Evolutionary conservation across 2,329 filamentous ascomycete genomes (phyloP).

Genomic region (Shiraia bambusicola): DNA sequence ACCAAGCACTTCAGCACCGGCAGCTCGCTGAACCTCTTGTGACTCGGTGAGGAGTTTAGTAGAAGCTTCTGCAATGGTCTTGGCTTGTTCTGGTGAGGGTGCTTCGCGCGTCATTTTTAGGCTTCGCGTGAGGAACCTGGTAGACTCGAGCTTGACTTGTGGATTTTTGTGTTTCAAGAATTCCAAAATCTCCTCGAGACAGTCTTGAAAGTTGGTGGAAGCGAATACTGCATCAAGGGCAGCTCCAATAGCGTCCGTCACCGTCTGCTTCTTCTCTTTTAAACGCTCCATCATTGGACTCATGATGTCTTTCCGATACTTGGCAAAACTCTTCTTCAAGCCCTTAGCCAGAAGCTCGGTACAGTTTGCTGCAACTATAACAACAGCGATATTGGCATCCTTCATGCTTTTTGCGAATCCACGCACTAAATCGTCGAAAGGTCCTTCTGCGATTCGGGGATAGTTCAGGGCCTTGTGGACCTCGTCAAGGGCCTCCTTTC

Average conservation of each 20-base stretch:
- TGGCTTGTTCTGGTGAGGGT: slow-evolving; percentile 80
- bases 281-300: slow-evolving; percentile 89
- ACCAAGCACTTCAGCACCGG: slow-evolving; percentile 87
- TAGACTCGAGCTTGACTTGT: slow-evolving; percentile 92
- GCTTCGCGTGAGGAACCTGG: slow-evolving; percentile 89
- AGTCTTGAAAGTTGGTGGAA: slow-evolving; percentile 74
- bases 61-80: slow-evolving; percentile 78
- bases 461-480: slow-evolving; percentile 76
- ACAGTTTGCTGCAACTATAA: slow-evolving; percentile 89
- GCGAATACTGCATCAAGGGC: slow-evolving; percentile 74
- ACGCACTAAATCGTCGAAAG: slow-evolving; percentile 80
- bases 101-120: slow-evolving; percentile 80
- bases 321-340: slow-evolving; percentile 73
- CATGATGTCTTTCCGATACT: slow-evolving; percentile 79
- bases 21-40: slow-evolving; percentile 79
- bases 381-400: slow-evolving; percentile 94
- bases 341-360: slow-evolving; percentile 88
- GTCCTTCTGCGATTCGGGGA: slow-evolving; percentile 86
- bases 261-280: slow-evolving; percentile 93
- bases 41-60: slow-evolving; percentile 92
- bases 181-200: slow-evolving; percentile 84
- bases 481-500: slow-evolving; percentile 89
- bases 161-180: slow-evolving; percentile 94
- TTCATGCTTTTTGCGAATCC: slow-evolving; percentile 96
- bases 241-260: slow-evolving; percentile 82